These are phyloP conservation scores for Trichocomaceae sp. DNA, from an alignment of 2,329 filamentous ascomycete species.

Conservation along the genomic window DNA sequence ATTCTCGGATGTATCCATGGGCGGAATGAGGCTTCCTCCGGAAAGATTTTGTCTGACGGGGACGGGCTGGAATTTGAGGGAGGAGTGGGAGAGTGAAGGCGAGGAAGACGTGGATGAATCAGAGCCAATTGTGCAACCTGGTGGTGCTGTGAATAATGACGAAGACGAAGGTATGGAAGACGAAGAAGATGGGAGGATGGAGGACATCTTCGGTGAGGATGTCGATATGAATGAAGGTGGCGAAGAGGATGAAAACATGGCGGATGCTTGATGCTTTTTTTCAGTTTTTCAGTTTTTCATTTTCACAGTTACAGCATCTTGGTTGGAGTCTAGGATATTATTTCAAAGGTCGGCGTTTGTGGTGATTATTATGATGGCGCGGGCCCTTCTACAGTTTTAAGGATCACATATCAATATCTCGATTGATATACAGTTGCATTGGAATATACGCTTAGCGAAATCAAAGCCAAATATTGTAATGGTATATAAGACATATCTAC, in stretches of 20 bases:
- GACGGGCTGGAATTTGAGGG: slow-evolving; percentile 50
- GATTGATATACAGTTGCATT: not conserved
- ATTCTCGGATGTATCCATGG: slow-evolving; percentile 34
- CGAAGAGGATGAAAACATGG: slow-evolving; percentile 38
- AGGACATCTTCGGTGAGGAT: slow-evolving; percentile 43
- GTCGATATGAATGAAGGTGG: slow-evolving; percentile 32
- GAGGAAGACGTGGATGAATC: slow-evolving; percentile 34
- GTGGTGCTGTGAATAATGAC: slow-evolving; percentile 20
- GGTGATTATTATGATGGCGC: not conserved
- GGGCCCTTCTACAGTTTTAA: not conserved
- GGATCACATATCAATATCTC: not conserved
- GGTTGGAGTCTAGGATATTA: not conserved
- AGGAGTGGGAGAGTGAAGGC: slow-evolving; percentile 53
- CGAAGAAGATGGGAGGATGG: slow-evolving; percentile 43
- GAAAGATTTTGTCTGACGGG: slow-evolving; percentile 58
- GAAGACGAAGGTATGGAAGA: slow-evolving; percentile 32
- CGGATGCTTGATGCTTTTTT: slow-evolving; percentile 28
- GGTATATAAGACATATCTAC: slow-evolving; percentile 6
- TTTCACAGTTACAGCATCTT: not conserved
- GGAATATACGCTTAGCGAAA: not conserved
- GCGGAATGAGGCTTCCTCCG: slow-evolving; percentile 54
- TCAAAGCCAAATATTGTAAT: not conserved
- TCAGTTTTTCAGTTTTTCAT: too few relatives aligned
- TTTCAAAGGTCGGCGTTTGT: not conserved
- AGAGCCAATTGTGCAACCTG: not conserved